Percentiles rank a stretch among this genome's conserved stretches.
Conservation (phyloP, 2,329 filamentous ascomycete species). For the Hypoxylon rubiginosum region DNA sequence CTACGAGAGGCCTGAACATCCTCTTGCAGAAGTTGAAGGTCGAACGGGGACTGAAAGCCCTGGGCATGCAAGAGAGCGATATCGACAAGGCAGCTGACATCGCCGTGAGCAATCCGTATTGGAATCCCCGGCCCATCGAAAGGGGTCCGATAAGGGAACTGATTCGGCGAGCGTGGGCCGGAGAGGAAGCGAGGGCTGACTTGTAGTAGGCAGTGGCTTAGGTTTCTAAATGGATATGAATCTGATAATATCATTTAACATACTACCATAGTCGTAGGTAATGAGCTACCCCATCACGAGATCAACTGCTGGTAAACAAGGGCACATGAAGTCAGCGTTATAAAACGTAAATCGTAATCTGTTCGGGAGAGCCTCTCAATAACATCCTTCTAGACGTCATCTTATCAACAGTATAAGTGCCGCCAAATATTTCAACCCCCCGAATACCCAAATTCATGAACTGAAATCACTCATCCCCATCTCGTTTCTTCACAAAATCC, state of each 20-base stretch:
- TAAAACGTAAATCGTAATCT: no score
- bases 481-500: conserved; percentile 34
- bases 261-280: neutral
- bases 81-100: conserved; percentile 72
- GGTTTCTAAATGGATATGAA: neutral
- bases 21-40: conserved; percentile 67
- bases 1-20: conserved; percentile 68
- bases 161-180: conserved; percentile 71
- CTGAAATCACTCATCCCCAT: conserved; percentile 10
- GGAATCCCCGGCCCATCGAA: conserved; percentile 70
- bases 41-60: conserved; percentile 65
- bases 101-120: conserved; percentile 69
- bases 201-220: conserved; percentile 26
- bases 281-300: no score
- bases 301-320: no score
- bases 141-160: conserved; percentile 65
- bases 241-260: no score
- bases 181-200: conserved; percentile 62
- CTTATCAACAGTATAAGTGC: no score
- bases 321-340: no score
- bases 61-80: conserved; percentile 71
- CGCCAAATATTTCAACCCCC: neutral
- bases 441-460: neutral
- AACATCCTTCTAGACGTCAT: no score
- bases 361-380: no score